phyloP scores from a whole-genome alignment of 805 yeast genomes.

The Teunomyces lycoperdinae region DNA sequence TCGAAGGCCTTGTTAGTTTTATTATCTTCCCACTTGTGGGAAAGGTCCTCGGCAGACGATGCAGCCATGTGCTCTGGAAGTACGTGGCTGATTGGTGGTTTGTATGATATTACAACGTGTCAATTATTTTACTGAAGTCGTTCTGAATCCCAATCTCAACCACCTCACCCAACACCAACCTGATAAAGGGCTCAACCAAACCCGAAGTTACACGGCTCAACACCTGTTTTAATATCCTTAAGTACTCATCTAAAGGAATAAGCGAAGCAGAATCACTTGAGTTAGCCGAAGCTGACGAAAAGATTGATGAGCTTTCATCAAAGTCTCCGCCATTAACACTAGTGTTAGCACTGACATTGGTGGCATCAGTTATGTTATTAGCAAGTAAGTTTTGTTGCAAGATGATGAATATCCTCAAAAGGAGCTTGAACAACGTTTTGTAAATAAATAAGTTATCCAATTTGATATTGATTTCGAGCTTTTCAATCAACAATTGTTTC shows the following conservation, averaged over 20 bases:
- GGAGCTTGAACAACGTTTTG: conserved; percentile 31
- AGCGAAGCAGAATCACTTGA: conserved; percentile 21
- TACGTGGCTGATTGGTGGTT: conserved; percentile 36
- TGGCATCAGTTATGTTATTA: conserved; percentile 6
- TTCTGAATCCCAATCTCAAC: conserved; percentile 28
- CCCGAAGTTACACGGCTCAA: conserved; percentile 31
- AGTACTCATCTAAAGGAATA: conserved; percentile 31
- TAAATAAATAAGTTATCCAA: conserved; percentile 39
- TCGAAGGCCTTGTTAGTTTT: conserved; percentile 54
- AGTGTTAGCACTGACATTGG: not conserved
- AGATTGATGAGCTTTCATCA: conserved; percentile 35
- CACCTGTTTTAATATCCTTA: conserved; percentile 23
- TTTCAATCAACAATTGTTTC: conserved; percentile 40
- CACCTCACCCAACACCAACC: conserved; percentile 25
- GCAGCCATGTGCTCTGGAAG: conserved; percentile 36
- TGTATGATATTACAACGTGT: conserved; percentile 14
- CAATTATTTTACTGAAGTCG: conserved; percentile 29
- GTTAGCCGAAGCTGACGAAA: conserved; percentile 27
- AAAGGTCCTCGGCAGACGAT: conserved; percentile 61
- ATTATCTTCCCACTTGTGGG: conserved; percentile 67
- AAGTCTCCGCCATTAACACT: conserved; percentile 3
- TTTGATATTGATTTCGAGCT: conserved; percentile 40
- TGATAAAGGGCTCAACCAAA: conserved; percentile 36
- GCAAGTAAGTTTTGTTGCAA: conserved; percentile 22
- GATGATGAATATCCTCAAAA: conserved; percentile 24